Evolutionary conservation across 345 rosid species (phyloP), one percentile per base, ranked within the genome.

Genomic region (Populus simonii): DNA sequence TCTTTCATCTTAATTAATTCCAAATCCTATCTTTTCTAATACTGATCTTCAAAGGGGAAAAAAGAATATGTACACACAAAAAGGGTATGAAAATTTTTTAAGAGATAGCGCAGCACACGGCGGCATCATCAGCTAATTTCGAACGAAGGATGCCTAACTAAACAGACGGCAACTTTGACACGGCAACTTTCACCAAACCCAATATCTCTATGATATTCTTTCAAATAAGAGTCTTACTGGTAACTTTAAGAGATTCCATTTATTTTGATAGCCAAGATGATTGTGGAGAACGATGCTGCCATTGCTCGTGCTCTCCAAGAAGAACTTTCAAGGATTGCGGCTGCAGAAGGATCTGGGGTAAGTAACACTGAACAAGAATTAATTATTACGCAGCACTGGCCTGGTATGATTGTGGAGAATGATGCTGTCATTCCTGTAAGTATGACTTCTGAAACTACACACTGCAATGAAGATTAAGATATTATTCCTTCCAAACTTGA

Each of bases 281-380:
- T 79, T n/a, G 74, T 88, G 2, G 97, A 92, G 82, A 88, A 86
- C 79, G 98, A 96, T 89, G 93, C 88, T 4, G 88, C 84, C 27
- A 93, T 96, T 53, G 98, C 97, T 59, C 88, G 75, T 82, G 87
- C 88, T 80, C 84, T 91, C 51, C 95, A 91, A 80, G 96, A 92
- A 70, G 98, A 96, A 76, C 81, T 91, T 70, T 90, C 98, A 31
- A 89, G 75, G 76, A 76, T 90, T 39, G 87, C 88, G 84, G 82
- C 75, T 68, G 92, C 80, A 0, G 94, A 88, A 82, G 85, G 89
- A 73, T 88, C 87, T 0, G 93, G 88, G 5, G n/a, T 68, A 15
- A 49, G 72, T 2, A 74, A 84, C 79, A 51, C 76, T 38, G 83
- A 31, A 51, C 85, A 78, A 45, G 83, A 79, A 31, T 90, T 91